Percentiles rank a stretch among this genome's conserved stretches.
Evolutionary conservation across 345 rosid genomes (phyloP).

Genomic region (Chamaenerion angustifolium): DNA sequence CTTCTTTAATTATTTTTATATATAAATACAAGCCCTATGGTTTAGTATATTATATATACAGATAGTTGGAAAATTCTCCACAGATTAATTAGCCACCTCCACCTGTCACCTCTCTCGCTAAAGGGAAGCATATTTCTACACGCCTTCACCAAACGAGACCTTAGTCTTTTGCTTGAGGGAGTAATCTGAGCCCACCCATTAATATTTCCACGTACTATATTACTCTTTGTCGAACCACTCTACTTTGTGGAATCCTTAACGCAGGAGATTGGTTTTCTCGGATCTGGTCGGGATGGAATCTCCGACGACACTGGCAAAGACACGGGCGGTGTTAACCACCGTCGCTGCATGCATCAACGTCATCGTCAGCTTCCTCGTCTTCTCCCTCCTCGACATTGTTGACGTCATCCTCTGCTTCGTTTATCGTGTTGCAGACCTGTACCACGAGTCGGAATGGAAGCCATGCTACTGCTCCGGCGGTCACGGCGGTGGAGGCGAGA

Average conservation of each 20-base stretch:
- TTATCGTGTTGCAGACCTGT: constrained; percentile 23
- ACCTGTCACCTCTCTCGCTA: not conserved
- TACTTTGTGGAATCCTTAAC: not conserved
- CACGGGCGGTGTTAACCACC: not conserved
- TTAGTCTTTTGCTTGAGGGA: no score
- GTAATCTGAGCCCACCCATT: not conserved
- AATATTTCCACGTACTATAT: not conserved
- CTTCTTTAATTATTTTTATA: no score
- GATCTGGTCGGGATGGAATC: not conserved
- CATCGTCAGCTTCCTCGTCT: constrained; percentile 29
- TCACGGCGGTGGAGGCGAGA: constrained; percentile 16
- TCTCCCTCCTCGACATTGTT: constrained; percentile 27
- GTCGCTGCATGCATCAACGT: constrained; percentile 5
- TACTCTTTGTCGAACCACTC: not conserved
- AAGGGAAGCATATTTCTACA: constrained; percentile 1
- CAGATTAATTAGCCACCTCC: no score
- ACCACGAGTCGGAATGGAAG: constrained; percentile 34
- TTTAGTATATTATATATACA: no score
- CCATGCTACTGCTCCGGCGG: constrained; percentile 28
- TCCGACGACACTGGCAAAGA: not conserved
- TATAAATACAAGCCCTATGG: no score
- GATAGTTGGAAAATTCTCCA: no score
- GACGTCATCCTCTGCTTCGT: constrained; percentile 21
- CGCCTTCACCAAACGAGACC: constrained; percentile 6
- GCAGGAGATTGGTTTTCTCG: no score